Percentiles rank a stretch among this genome's conserved stretches.
phyloP scores from a whole-genome alignment of 192 early-diverging fungal genomes.

The Coemansia sp. region DNA sequence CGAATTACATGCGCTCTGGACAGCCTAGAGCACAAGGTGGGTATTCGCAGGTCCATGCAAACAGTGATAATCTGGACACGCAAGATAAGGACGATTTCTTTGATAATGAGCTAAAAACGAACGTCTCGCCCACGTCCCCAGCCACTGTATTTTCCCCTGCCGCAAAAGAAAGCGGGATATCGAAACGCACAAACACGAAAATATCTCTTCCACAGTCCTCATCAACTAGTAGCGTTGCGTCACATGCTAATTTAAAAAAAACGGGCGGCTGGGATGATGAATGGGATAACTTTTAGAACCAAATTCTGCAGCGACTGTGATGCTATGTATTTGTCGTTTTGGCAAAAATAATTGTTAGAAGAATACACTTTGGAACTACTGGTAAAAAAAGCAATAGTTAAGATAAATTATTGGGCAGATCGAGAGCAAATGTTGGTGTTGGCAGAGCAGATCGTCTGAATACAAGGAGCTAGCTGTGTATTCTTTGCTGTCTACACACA shows the following conservation, averaged over 20 bases:
- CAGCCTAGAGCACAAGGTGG: constrained; percentile 14
- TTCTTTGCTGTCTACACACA: too few species aligned
- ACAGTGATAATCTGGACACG: background rate
- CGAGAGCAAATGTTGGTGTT: too few species aligned
- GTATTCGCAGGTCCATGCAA: constrained; percentile 30
- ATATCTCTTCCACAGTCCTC: constrained; percentile 8
- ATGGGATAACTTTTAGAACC: constrained; percentile 42
- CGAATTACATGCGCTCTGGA: constrained; percentile 35
- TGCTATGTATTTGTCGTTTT: background rate
- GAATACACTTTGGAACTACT: too few species aligned
- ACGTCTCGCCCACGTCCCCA: constrained; percentile 25
- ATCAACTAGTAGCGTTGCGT: constrained; percentile 5
- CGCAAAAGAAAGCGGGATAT: constrained; percentile 4
- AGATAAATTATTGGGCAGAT: too few species aligned
- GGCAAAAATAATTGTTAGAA: too few species aligned
- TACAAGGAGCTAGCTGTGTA: too few species aligned
- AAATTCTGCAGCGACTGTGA: background rate
- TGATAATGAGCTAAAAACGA: constrained; percentile 26
- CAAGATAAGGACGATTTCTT: constrained; percentile 31
- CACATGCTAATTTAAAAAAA: constrained; percentile 21
- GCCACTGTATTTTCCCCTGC: constrained; percentile 12
- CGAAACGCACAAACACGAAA: constrained; percentile 19
- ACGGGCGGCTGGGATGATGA: constrained; percentile 36
- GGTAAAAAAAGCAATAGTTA: too few species aligned
- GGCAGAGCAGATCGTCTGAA: too few species aligned